Conservation (phyloP, 129 eudicot species). For the Helianthus annuus region DNA sequence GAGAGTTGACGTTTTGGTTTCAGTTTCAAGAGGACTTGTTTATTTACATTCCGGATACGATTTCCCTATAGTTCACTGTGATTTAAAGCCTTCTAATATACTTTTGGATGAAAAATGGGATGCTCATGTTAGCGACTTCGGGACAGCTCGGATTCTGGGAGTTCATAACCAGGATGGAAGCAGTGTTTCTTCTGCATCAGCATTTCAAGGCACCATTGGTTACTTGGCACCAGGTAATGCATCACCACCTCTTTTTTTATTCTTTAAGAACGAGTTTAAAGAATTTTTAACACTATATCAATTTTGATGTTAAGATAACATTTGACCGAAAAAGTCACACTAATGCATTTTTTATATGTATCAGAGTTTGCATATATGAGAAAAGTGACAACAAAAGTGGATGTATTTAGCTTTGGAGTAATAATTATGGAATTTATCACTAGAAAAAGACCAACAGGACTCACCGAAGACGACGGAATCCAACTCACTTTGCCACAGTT, state of each 20-base stretch:
- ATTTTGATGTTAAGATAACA: slow-evolving; percentile 13
- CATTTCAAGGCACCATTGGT: slow-evolving; percentile 94
- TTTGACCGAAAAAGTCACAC: too few species aligned
- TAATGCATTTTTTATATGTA: too few species aligned
- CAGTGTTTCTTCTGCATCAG: slow-evolving; percentile 47
- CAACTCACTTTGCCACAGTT: slow-evolving; percentile 68
- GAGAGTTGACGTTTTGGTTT: slow-evolving; percentile 60
- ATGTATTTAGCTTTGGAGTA: slow-evolving; percentile 85
- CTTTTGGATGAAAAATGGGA: slow-evolving; percentile 65
- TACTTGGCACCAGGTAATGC: slow-evolving; percentile 93
- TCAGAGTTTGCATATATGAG: slow-evolving; percentile 60
- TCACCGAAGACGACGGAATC: slow-evolving; percentile 47
- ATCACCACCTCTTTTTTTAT: too few species aligned
- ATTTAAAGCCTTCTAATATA: slow-evolving; percentile 88
- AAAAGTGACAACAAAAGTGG: slow-evolving; percentile 81
- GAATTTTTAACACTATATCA: neutral
- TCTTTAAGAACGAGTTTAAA: too few species aligned
- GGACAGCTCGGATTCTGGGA: slow-evolving; percentile 71
- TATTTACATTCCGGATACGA: slow-evolving; percentile 85
- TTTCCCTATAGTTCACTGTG: slow-evolving; percentile 91
- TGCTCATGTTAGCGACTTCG: slow-evolving; percentile 90
- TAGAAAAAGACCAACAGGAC: slow-evolving; percentile 67
- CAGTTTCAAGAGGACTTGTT: slow-evolving; percentile 65
- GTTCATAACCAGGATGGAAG: slow-evolving; percentile 47
- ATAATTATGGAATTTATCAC: slow-evolving; percentile 83